Conservation (phyloP, 2,329 filamentous ascomycete genomes). For the Ilyonectria sp. region DNA sequence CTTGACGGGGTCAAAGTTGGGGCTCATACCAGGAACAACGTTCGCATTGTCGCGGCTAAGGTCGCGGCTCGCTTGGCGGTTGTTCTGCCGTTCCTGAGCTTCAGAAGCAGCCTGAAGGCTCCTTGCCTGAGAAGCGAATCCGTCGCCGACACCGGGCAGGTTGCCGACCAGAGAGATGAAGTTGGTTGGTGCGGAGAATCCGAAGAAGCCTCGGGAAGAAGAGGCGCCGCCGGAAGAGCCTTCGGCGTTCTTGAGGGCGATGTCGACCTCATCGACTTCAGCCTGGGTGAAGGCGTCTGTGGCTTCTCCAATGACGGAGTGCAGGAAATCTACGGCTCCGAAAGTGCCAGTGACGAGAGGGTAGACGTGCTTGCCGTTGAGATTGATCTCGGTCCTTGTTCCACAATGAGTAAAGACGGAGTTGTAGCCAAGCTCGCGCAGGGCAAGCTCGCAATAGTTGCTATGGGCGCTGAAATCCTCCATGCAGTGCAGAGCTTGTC, state of each 20-base stretch:
- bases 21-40: constrained; percentile 81
- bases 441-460: constrained; percentile 85
- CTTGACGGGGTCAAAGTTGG: constrained; percentile 83
- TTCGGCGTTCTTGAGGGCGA: constrained; percentile 80
- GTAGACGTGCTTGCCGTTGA: constrained; percentile 76
- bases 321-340: constrained; percentile 87
- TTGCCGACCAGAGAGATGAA: constrained; percentile 83
- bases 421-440: constrained; percentile 84
- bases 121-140: constrained; percentile 77
- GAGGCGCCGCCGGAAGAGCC: constrained; percentile 58
- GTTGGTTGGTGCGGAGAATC: constrained; percentile 60
- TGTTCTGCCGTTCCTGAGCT: constrained; percentile 74
- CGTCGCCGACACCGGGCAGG: constrained; percentile 79
- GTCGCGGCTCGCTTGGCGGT: constrained; percentile 50
- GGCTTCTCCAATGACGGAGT: constrained; percentile 83
- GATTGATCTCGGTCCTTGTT: constrained; percentile 73
- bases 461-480: constrained; percentile 87
- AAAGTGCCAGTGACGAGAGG: constrained; percentile 83
- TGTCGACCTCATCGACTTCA: constrained; percentile 85
- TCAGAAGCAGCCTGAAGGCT: constrained; percentile 73
- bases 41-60: constrained; percentile 65
- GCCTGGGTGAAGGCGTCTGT: constrained; percentile 89
- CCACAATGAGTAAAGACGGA: constrained; percentile 87
- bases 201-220: constrained; percentile 60
- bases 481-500: constrained; percentile 82